These are phyloP conservation scores for Calendula officinalis DNA, from an alignment of 129 eudicot species.

Conservation along the genomic window DNA sequence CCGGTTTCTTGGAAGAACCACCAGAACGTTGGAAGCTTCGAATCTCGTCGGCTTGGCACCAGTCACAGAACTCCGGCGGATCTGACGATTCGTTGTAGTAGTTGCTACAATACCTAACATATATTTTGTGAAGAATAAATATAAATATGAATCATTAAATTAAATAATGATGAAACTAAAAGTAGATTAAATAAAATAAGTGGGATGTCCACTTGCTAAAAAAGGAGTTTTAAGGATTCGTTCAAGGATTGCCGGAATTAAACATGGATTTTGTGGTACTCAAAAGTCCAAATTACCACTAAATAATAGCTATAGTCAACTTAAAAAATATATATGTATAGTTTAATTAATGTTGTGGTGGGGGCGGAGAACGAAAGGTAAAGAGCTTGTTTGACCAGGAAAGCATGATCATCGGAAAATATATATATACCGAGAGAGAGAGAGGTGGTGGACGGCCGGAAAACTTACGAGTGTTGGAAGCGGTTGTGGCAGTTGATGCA, in stretches of 20 bases:
- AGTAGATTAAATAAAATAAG: slow-evolving; percentile 14
- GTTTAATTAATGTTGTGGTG: slow-evolving; percentile 6
- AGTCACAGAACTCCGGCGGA: slow-evolving; percentile 54
- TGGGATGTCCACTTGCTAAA: slow-evolving; percentile 34
- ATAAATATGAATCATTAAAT: not conserved
- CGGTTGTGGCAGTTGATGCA: slow-evolving; percentile 65
- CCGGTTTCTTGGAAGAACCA: slow-evolving; percentile 44
- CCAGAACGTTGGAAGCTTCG: slow-evolving; percentile 35
- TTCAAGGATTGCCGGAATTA: slow-evolving; percentile 33
- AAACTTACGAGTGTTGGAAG: slow-evolving; percentile 76
- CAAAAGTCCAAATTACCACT: slow-evolving; percentile 24
- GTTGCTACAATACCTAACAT: slow-evolving; percentile 76
- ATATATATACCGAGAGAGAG: not conserved
- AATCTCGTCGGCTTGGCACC: slow-evolving; percentile 65
- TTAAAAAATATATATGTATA: slow-evolving; percentile 8
- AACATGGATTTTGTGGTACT: slow-evolving; percentile 25
- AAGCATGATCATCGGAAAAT: not conserved
- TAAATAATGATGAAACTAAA: not conserved
- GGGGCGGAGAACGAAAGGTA: slow-evolving; percentile 7
- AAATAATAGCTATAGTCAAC: slow-evolving; percentile 19
- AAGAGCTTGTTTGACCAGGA: slow-evolving; percentile 18
- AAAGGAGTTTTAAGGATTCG: slow-evolving; percentile 32
- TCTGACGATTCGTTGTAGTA: slow-evolving; percentile 56
- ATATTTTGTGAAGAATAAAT: slow-evolving; percentile 10
- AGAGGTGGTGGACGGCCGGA: not conserved